Conservation (phyloP, 192 early-diverging fungal genomes). For the Coemansia sp. region DNA sequence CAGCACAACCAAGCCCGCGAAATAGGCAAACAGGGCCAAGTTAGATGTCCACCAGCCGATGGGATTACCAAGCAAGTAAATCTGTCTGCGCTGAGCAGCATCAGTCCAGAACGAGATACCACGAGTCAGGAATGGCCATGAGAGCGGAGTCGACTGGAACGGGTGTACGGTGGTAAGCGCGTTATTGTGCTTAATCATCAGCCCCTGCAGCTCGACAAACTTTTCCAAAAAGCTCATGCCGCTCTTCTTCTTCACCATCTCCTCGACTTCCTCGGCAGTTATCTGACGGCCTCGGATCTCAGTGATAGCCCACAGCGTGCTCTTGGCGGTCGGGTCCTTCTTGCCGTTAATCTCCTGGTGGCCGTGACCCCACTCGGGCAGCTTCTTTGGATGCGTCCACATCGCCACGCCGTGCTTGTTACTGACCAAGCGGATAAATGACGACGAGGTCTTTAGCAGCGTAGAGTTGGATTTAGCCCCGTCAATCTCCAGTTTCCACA, state of each 20-base stretch:
- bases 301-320: constrained; percentile 80
- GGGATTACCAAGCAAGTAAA: constrained; percentile 93
- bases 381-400: constrained; percentile 68
- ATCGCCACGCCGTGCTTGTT: constrained; percentile 75
- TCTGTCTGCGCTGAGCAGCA: constrained; percentile 70
- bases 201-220: constrained; percentile 83
- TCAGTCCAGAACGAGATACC: constrained; percentile 97
- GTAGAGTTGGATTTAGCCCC: constrained; percentile 28
- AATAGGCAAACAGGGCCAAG: constrained; percentile 55
- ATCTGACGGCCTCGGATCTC: constrained; percentile 74
- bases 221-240: constrained; percentile 72
- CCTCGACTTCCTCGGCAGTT: constrained; percentile 22
- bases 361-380: constrained; percentile 91
- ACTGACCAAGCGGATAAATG: constrained; percentile 57
- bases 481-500: constrained; percentile 70
- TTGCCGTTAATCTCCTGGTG: constrained; percentile 97
- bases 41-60: constrained; percentile 77
- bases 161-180: constrained; percentile 90
- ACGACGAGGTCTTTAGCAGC: constrained; percentile 38
- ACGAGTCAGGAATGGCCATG: constrained; percentile 86
- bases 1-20: constrained; percentile 68
- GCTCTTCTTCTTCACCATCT: constrained; percentile 18
- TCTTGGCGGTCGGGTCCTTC: constrained; percentile 79
- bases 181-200: constrained; percentile 92
- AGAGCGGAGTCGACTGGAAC: constrained; percentile 80